A percentile compares a stretch with the other conserved stretches of the same genome.
Evolutionary conservation across 192 early-diverging fungal genomes (phyloP).

Genomic region (Linderina pennispora): DNA sequence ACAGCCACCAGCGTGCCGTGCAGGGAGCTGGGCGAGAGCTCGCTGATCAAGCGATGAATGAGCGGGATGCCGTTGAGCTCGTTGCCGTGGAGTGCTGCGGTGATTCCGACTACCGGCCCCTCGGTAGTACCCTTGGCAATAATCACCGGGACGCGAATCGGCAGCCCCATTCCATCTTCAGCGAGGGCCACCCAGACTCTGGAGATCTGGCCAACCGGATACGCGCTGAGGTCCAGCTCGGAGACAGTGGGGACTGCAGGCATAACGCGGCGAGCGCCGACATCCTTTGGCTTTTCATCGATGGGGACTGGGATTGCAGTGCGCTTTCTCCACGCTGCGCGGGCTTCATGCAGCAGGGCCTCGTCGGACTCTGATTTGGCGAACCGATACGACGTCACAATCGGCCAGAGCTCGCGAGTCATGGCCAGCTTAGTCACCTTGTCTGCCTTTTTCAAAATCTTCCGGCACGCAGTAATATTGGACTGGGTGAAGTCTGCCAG

Average conservation of each 20-base stretch:
- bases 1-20: slow-evolving; percentile 84
- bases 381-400: slow-evolving; percentile 47
- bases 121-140: slow-evolving; percentile 61
- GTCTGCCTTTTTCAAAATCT: slow-evolving; percentile 61
- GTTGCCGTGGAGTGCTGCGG: slow-evolving; percentile 87
- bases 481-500: slow-evolving; percentile 50
- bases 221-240: slow-evolving; percentile 47
- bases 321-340: slow-evolving; percentile 35
- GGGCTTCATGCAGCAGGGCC: slow-evolving; percentile 45
- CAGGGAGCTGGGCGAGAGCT: slow-evolving; percentile 64
- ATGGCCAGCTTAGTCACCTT: slow-evolving; percentile 31
- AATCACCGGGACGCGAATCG: slow-evolving; percentile 67
- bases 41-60: slow-evolving; percentile 79
- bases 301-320: slow-evolving; percentile 6
- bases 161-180: slow-evolving; percentile 54
- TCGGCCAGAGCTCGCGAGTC: slow-evolving; percentile 49
- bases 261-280: neutral
- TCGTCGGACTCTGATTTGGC: slow-evolving; percentile 54
- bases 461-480: slow-evolving; percentile 57
- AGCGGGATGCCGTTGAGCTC: slow-evolving; percentile 89
- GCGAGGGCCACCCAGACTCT: slow-evolving; percentile 60
- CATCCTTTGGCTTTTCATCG: slow-evolving; percentile 2
- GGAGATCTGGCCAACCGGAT: slow-evolving; percentile 52
- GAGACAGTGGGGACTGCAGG: slow-evolving; percentile 35
- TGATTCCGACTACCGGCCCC: slow-evolving; percentile 58